phyloP scores from a whole-genome alignment of 2,329 filamentous ascomycete species.

The Penicillium crustosum region DNA sequence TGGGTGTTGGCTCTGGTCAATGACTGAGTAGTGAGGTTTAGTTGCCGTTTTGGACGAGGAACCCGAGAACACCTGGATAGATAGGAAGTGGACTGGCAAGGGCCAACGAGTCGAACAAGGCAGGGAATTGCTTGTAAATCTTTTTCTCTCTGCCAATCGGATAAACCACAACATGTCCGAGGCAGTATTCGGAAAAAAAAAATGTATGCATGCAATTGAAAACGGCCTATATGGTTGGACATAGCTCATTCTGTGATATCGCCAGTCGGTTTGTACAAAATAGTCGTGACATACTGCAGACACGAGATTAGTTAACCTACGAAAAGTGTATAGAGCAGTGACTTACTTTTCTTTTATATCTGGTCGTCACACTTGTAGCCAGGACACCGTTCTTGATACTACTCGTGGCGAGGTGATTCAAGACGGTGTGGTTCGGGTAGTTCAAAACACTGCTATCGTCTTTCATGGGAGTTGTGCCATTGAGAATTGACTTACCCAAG shows the following conservation, averaged over 20 bases:
- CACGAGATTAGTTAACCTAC: slow-evolving; percentile 8
- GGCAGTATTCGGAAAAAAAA: background rate
- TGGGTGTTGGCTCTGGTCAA: background rate
- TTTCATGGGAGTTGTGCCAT: slow-evolving; percentile 87
- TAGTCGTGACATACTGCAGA: slow-evolving; percentile 81
- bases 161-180: background rate
- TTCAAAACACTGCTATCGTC: slow-evolving; percentile 97
- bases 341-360: slow-evolving; percentile 80
- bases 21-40: background rate
- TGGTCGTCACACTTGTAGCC: slow-evolving; percentile 93
- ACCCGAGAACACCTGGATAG: background rate
- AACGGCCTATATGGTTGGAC: background rate
- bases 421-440: slow-evolving; percentile 93
- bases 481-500: slow-evolving; percentile 89
- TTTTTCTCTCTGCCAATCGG: background rate
- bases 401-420: slow-evolving; percentile 95
- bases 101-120: background rate
- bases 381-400: slow-evolving; percentile 97
- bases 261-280: slow-evolving; percentile 88
- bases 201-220: slow-evolving; percentile 6
- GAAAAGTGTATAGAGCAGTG: background rate
- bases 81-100: background rate
- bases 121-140: background rate
- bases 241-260: slow-evolving; percentile 35
- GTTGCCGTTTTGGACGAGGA: background rate